Base-by-base conservation (phyloP, 306 rosid genomes). In the Calophaca sinica region DNA sequence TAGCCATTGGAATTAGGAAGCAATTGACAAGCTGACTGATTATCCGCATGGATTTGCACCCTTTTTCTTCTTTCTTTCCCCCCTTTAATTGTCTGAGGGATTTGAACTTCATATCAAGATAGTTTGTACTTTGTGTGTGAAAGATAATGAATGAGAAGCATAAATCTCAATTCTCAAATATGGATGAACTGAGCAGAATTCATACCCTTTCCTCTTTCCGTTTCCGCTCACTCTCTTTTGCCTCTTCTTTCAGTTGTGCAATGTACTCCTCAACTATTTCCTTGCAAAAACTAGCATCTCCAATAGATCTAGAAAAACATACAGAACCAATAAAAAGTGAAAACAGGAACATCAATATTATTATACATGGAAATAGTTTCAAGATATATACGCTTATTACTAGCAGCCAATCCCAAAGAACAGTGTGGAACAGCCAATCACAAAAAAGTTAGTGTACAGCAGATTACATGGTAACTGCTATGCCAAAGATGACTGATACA, bases 171-270 rank as follows among this genome's bases (percentile, higher is more conserved):
- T 52, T 75, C 53, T 41, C 66, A 31, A 78, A 74, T 11, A 14
- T 44, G 38, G 29, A 38, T 74, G 78, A 36, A 39, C 67, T 55
- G 73, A 60, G 67, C 39, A 83, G 59, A 76, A 71, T 20, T 44
- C 78, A 31, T 89, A 91, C 97, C 97, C 87, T 94, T 62, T 94
- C 97, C 76, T 89, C 98, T 80, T 89, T 89, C 60, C 97, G 84
- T 84, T 86, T 91, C 66, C 87, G 83, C 75, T 91, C 97, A 11
- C 52, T 89, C 81, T 93, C 98, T 75, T 88, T 89, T 72, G 86
- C 89, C 79, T 83, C 90, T 68, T 94, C 98, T 82, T 87, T 89
- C 75, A 94, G 85, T 73, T 91, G 96, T 12, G 75, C 62, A 64
- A 91, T 57, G 82, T 89, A 86, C 51, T 88, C 87, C 82, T 94